These are phyloP conservation scores for Pichia occidentalis DNA, from an alignment of 805 yeast species.

Conservation along the genomic window DNA sequence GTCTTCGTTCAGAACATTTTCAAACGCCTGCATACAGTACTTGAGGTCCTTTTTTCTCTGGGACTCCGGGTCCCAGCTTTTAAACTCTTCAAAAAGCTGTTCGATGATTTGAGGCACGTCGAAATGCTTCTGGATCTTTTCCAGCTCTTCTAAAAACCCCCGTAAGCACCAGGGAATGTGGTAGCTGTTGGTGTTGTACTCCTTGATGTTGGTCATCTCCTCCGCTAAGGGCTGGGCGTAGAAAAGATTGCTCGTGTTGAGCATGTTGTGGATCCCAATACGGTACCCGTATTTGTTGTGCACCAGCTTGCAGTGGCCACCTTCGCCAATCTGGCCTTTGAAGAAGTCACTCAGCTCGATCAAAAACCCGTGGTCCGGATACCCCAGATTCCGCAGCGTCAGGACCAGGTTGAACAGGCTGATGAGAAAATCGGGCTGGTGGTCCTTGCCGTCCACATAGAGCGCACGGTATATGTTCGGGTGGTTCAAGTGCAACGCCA, in stretches of 20 bases:
- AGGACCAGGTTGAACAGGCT: constrained; percentile 25
- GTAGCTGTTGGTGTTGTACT: constrained; percentile 70
- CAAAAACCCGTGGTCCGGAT: constrained; percentile 27
- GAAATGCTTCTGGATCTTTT: constrained; percentile 36
- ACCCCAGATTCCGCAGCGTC: constrained; percentile 23
- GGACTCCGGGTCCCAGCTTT: constrained; percentile 74
- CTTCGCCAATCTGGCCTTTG: constrained; percentile 66
- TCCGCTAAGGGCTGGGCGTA: constrained; percentile 33
- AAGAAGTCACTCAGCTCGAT: constrained; percentile 64
- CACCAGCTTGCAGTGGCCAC: constrained; percentile 76
- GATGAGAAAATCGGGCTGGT: constrained; percentile 37
- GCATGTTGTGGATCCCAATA: constrained; percentile 60
- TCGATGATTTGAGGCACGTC: constrained; percentile 45
- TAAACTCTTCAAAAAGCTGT: constrained; percentile 51
- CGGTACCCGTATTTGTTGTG: constrained; percentile 60
- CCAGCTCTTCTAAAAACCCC: constrained; percentile 65
- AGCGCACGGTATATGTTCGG: constrained; percentile 85
- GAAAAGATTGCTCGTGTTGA: constrained; percentile 65
- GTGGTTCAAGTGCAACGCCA: constrained; percentile 70
- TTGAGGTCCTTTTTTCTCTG: constrained; percentile 77
- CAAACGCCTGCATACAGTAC: constrained; percentile 37
- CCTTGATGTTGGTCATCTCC: constrained; percentile 31
- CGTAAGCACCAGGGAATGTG: constrained; percentile 91
- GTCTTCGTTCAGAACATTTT: constrained; percentile 12
- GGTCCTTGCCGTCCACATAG: constrained; percentile 49